phyloP scores from a whole-genome alignment of 495 filamentous ascomycete species.

The Penicillium dipodomyicola region DNA sequence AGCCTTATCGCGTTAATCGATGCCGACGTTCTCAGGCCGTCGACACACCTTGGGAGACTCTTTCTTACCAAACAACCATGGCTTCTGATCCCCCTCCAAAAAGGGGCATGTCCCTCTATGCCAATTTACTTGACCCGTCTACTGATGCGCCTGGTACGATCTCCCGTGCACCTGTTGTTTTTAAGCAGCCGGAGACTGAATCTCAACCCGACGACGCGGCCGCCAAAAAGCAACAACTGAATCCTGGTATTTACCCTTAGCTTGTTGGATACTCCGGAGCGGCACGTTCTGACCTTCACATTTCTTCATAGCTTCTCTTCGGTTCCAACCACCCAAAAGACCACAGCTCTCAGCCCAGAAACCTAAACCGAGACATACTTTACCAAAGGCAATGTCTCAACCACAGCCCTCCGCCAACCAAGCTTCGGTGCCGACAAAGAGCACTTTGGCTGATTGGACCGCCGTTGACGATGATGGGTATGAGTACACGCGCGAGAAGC shows the following conservation, averaged over 20 bases:
- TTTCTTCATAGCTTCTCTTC: constrained; percentile 60
- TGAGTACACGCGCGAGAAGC: constrained; percentile 59
- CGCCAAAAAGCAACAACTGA: constrained; percentile 68
- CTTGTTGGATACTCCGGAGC: constrained; percentile 20
- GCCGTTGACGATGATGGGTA: constrained; percentile 73
- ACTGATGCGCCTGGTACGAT: constrained; percentile 60
- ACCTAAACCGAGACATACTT: constrained; percentile 58
- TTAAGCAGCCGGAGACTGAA: constrained; percentile 57
- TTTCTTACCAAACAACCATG: constrained; percentile 26
- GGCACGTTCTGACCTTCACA: constrained; percentile 45
- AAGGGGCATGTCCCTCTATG: constrained; percentile 56
- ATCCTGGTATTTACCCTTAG: constrained; percentile 61
- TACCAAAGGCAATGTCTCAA: constrained; percentile 39
- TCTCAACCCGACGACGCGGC: constrained; percentile 52
- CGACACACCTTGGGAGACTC: background rate
- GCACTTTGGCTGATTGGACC: constrained; percentile 81
- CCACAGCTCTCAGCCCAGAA: constrained; percentile 71
- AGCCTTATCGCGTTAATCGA: background rate
- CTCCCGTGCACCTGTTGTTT: constrained; percentile 76
- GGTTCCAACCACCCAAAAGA: constrained; percentile 82
- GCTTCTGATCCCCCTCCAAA: constrained; percentile 31
- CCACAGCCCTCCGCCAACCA: constrained; percentile 27
- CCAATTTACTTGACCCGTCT: constrained; percentile 58
- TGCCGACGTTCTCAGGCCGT: constrained; percentile 3
- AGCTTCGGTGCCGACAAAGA: constrained; percentile 46